Evolutionary conservation across 495 filamentous ascomycete genomes (phyloP), one percentile per base, ranked within the genome.

Genomic region (Trichodelitschia bisporula): DNA sequence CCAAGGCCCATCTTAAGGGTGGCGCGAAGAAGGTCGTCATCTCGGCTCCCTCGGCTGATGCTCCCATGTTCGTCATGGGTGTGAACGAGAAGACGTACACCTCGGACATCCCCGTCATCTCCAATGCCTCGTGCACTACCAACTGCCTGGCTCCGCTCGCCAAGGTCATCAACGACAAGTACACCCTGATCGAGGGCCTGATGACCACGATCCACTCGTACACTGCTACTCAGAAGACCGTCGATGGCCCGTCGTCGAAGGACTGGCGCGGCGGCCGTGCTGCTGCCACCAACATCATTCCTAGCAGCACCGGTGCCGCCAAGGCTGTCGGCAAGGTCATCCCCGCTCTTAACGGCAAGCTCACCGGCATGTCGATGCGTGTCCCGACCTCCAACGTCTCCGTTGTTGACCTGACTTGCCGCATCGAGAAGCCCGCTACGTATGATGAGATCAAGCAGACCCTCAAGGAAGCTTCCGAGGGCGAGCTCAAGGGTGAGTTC

Each of bases 281-380:
- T 46, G 86, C 89, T 58, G 89, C 86, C 43, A 75, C 90, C 66
- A 97, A 97, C 72, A 97, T 97, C 69, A 97, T 97, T 49, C 86
- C 86, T 54, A 78, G 70, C 69, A 91, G 80, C 68, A 97, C 86
- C 39, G 86, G 86, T 70, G 86, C 86, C 54, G 86, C 86, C 49
- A 97, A 97, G 76, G 86, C 86, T 51, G 86, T 97, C 61, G 86
- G 86, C 61, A 97, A 97, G 70, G 86, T 97, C 58, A 95, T 97
- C 40, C 86, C 86, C 34, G 56, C 64, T 34, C 66, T 97, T 36
- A 95, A 97, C 60, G 86, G 86, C 68, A 97, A 97, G 74, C 79
- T 97, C 40, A 97, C 86, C 41, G 86, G 86, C 58, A 92, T 97
- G 86, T 62, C 89, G 45, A 82, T 97, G 76, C 86, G 86, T 72